Evolutionary conservation across 2,329 filamentous ascomycete genomes (phyloP).

Genomic region (Trichoderma asperellum): DNA sequence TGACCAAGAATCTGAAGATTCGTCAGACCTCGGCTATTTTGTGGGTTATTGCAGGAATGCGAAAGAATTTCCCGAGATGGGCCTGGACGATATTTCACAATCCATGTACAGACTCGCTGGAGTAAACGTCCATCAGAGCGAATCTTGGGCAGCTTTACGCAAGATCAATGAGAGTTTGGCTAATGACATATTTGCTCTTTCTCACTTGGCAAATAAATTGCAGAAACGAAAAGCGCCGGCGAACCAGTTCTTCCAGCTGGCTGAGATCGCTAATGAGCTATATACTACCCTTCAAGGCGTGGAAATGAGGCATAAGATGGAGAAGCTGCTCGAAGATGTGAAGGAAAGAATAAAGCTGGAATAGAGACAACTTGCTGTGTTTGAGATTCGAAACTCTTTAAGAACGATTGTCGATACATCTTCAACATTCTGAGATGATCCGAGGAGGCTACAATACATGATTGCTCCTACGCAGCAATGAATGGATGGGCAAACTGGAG

Average conservation of each 20-base stretch:
- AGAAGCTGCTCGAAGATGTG: not conserved
- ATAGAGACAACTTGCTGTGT: not conserved
- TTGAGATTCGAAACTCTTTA: not conserved
- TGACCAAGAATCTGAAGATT: not conserved
- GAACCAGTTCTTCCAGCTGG: not conserved
- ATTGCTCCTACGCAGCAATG: not conserved
- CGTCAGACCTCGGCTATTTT: not conserved
- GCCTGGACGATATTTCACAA: not conserved
- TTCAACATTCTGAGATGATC: not conserved
- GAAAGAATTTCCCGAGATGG: not conserved
- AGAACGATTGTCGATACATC: not conserved
- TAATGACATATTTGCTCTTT: not conserved
- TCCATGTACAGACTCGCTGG: not conserved
- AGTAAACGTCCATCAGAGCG: not conserved
- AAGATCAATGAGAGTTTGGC: not conserved
- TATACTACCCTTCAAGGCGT: too few relatives aligned
- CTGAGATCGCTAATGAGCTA: not conserved
- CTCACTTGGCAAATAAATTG: not conserved
- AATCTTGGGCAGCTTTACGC: not conserved
- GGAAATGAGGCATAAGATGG: not conserved
- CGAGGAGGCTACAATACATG: not conserved
- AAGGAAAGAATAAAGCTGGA: not conserved
- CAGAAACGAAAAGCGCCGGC: not conserved
- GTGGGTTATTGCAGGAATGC: not conserved
- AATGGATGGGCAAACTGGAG: too few relatives aligned